phyloP scores from a whole-genome alignment of 1,139 yeast species.

The Yamadazyma atlantica region DNA sequence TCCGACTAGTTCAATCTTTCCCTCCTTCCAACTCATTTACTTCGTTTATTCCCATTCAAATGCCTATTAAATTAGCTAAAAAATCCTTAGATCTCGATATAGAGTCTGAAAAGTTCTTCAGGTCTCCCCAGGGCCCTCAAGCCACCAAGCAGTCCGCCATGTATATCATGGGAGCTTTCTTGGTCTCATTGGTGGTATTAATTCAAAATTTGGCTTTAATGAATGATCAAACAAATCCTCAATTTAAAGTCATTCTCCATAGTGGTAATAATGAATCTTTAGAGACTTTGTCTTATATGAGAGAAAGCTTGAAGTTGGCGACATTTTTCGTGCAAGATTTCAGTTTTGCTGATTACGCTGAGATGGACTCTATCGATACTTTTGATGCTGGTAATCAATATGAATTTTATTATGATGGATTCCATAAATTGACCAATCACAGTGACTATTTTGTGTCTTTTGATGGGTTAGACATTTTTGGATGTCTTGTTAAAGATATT shows the following conservation, averaged over 20 bases:
- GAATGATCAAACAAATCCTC: conserved; percentile 10
- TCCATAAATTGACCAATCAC: conserved; percentile 35
- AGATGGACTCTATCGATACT: conserved; percentile 40
- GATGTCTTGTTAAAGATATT: conserved; percentile 49
- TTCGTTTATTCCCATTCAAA: background rate
- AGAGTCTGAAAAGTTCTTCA: conserved; percentile 3
- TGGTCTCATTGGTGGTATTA: conserved; percentile 12
- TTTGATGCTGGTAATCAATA: conserved; percentile 42
- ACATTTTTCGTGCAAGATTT: conserved; percentile 60
- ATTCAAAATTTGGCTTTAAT: conserved; percentile 11
- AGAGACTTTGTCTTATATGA: conserved; percentile 20
- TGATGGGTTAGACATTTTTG: conserved; percentile 46
- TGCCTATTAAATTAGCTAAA: conserved; percentile 9
- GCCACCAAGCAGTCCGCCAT: background rate
- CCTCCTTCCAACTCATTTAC: background rate
- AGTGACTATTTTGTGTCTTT: conserved; percentile 31
- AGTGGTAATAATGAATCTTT: conserved; percentile 15
- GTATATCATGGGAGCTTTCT: conserved; percentile 6
- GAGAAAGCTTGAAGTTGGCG: conserved; percentile 51
- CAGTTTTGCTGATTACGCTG: conserved; percentile 29
- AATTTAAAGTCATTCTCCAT: conserved; percentile 10
- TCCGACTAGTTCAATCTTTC: conserved; percentile 1
- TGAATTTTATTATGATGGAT: conserved; percentile 49
- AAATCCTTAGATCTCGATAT: conserved; percentile 7
- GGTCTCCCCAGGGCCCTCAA: background rate